phyloP scores from a whole-genome alignment of 371 early-diverging fungal genomes.

The Chytridium lagenaria region DNA sequence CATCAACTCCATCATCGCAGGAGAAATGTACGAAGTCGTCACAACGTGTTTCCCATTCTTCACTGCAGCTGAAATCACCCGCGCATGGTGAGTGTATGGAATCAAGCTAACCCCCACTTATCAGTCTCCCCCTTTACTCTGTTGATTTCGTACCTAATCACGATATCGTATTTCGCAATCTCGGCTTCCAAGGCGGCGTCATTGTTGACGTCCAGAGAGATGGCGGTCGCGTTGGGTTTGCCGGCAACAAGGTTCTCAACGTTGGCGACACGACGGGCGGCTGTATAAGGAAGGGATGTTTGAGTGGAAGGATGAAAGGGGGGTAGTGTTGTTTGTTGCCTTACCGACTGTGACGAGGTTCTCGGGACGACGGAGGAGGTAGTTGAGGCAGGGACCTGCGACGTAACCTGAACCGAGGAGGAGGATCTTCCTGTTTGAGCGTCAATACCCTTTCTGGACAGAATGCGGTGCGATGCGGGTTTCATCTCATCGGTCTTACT shows the following conservation, averaged over 20 bases:
- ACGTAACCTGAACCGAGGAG: conserved; percentile 95
- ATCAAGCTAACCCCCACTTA: conserved; percentile 71
- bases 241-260: conserved; percentile 72
- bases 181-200: conserved; percentile 61
- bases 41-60: conserved; percentile 91
- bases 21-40: conserved; percentile 94
- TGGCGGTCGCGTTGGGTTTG: conserved; percentile 50
- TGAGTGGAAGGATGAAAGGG: not conserved
- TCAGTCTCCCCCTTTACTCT: not conserved
- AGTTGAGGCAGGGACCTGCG: conserved; percentile 87
- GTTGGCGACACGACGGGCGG: conserved; percentile 76
- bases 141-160: conserved; percentile 69
- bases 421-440: conserved; percentile 59
- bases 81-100: conserved; percentile 91
- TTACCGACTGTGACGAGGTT: conserved; percentile 78
- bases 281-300: conserved; percentile 47
- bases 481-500: too few relatives aligned
- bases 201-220: conserved; percentile 62
- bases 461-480: too few relatives aligned
- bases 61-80: conserved; percentile 82
- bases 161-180: conserved; percentile 83
- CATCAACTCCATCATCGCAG: conserved; percentile 82
- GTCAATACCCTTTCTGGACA: too few relatives aligned
- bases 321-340: conserved; percentile 48
- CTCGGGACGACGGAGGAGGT: conserved; percentile 69